Conservation (phyloP, 1,139 yeast species). For the Suzukiozyma palmioleophila region DNA sequence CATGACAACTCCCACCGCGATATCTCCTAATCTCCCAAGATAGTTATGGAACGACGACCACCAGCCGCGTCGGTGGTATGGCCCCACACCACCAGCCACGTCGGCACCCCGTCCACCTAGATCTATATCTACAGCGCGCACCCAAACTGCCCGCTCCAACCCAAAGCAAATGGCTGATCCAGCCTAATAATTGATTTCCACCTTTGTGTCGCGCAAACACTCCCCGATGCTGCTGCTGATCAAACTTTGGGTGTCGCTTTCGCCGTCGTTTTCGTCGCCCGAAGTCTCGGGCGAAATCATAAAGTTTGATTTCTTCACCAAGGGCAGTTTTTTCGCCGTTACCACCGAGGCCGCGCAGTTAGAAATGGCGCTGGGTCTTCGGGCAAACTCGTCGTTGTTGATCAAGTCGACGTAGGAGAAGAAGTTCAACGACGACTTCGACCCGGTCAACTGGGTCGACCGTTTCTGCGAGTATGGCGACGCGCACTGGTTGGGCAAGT, state of each 20-base stretch:
- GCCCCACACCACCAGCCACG: too few relatives aligned
- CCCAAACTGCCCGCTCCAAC: too few relatives aligned
- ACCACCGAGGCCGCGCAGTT: constrained; percentile 28
- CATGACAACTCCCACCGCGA: too few relatives aligned
- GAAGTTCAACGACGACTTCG: constrained; percentile 58
- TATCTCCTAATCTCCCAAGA: too few relatives aligned
- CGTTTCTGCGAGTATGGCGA: not conserved
- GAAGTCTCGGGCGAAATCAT: constrained; percentile 28
- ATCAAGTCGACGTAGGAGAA: constrained; percentile 80
- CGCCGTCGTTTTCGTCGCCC: constrained; percentile 21
- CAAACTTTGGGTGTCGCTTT: constrained; percentile 1
- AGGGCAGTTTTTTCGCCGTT: constrained; percentile 15
- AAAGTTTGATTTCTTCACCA: constrained; percentile 11
- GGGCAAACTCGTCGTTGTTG: constrained; percentile 53
- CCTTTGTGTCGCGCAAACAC: constrained; percentile 3
- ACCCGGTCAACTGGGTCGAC: constrained; percentile 20
- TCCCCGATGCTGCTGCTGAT: constrained; percentile 4
- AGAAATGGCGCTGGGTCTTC: constrained; percentile 53
- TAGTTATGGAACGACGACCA: too few relatives aligned
- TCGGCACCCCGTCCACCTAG: too few relatives aligned
- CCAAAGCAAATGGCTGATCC: not conserved
- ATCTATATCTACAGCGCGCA: too few relatives aligned
- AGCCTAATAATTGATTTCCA: constrained; percentile 2
- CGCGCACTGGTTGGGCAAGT: constrained; percentile 5
- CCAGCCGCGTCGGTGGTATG: too few relatives aligned